Base-by-base conservation (phyloP, 768 basidiomycete species). In the Amanita brunnescens region DNA sequence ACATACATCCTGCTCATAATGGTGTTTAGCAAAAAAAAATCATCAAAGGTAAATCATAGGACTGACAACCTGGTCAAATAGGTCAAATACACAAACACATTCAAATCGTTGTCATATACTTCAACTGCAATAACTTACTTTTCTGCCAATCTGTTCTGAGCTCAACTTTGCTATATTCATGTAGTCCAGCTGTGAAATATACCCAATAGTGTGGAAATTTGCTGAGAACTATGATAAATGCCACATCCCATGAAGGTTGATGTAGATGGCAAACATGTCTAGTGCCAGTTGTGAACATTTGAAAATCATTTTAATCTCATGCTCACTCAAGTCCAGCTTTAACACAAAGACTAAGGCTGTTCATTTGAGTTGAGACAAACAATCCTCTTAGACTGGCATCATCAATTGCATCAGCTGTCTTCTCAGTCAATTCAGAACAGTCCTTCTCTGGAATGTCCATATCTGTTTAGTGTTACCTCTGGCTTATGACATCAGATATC, bases 361-460 rank as follows among this genome's bases (percentile, higher is more conserved):
- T 62, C 46, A 57, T 51, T 43, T 64, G 62, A 7, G 60, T 60
- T 2, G 61, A 56, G 18, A 60, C 49, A 40, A 65, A 57, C 1
- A 65, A 33, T 21, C 54, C 37, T 49, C 54, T 40, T 10, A 66
- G 53, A 26, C 52, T 50, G 2, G 40, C 16, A 34, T 53, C 20
- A 51, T 60, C 49, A 26, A 65, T 47, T 2, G 58, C 54, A 13
- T 48, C 39, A 12, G 57, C 51, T 16, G 62, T 66, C 38, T 49
- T 48, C 43, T 58, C 24, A 0, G 58, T 62, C 3, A 62, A 35
- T 20, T 57, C 35, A 32, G 53, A 47, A 32, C 52, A 54, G 32
- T 38, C 38, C 40, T 51, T 42, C 2, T 29, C 41, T 18, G 43
- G 30, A 3, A 60, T 35, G n/a, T 62, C 33, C 56, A 65, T 55